A percentile compares a stretch with the other conserved stretches of the same genome.
phyloP scores from a whole-genome alignment of 768 basidiomycete species.

The Termitomyces sp. region DNA sequence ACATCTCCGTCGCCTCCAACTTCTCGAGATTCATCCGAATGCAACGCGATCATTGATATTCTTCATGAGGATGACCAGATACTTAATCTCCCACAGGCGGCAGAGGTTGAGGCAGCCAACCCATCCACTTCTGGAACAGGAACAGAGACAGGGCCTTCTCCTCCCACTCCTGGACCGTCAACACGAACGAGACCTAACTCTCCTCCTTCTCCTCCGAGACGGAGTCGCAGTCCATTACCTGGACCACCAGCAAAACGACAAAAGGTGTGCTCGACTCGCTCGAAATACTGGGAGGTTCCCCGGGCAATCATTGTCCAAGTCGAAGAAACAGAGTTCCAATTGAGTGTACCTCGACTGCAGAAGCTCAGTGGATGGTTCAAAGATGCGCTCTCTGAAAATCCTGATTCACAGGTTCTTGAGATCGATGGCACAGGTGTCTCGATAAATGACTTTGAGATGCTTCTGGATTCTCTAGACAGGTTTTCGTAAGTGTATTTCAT shows the following conservation, averaged over 20 bases:
- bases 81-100: not conserved
- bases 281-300: conserved; percentile 29
- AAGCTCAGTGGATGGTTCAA: conserved; percentile 31
- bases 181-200: no score
- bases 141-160: no score
- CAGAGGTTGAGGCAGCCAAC: not conserved
- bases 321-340: conserved; percentile 28
- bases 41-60: not conserved
- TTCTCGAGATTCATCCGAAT: not conserved
- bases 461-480: conserved; percentile 29
- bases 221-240: not conserved
- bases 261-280: not conserved
- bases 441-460: conserved; percentile 27
- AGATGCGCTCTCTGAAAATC: conserved; percentile 3
- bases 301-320: conserved; percentile 32
- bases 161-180: no score
- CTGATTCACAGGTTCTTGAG: conserved; percentile 8
- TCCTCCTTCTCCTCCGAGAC: not conserved
- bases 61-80: not conserved
- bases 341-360: conserved; percentile 32
- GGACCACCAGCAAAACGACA: not conserved
- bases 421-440: conserved; percentile 18
- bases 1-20: not conserved
- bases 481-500: conserved; percentile 23
- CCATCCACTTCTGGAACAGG: not conserved